These are phyloP conservation scores for Globisporangium uncinulatum DNA, from an alignment of 352 stramenopile genomes.

Conservation along the genomic window DNA sequence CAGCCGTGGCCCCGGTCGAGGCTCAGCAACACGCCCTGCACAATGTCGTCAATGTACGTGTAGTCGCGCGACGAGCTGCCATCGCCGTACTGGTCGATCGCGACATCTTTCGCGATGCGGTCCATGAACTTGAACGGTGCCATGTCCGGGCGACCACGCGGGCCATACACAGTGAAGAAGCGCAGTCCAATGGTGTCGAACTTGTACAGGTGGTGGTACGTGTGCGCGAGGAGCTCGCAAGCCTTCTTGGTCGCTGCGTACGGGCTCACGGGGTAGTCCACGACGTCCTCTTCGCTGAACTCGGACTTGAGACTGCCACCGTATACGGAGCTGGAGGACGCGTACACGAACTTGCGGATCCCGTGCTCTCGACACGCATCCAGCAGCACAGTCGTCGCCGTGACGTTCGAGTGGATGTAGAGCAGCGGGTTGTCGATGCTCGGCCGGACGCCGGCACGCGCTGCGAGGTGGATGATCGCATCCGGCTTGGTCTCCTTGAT, in stretches of 20 bases:
- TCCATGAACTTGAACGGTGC: conserved; percentile 14
- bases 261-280: conserved; percentile 93
- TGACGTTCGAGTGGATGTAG: conserved; percentile 98
- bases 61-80: conserved; percentile 94
- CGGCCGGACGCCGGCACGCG: conserved; percentile 93
- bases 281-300: conserved; percentile 88
- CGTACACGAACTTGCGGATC: conserved; percentile 96
- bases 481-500: conserved; percentile 84
- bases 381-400: conserved; percentile 91
- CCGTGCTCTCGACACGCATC: conserved; percentile 85
- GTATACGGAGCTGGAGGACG: conserved; percentile 94
- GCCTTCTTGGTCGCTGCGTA: conserved; percentile 98
- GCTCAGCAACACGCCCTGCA: conserved; percentile 90
- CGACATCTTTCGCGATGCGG: conserved; percentile 41
- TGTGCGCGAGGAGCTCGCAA: conserved; percentile 96
- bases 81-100: conserved; percentile 97
- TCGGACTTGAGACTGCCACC: conserved; percentile 88
- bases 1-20: conserved; percentile 74
- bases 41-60: conserved; percentile 98
- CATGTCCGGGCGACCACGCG: conserved; percentile 92
- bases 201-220: conserved; percentile 96
- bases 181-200: conserved; percentile 93
- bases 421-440: conserved; percentile 97
- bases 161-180: conserved; percentile 99
- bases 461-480: conserved; percentile 95